Evolutionary conservation across 2,329 filamentous ascomycete genomes (phyloP), one percentile per base, ranked within the genome.

Genomic region (Huntiella omanensis): DNA sequence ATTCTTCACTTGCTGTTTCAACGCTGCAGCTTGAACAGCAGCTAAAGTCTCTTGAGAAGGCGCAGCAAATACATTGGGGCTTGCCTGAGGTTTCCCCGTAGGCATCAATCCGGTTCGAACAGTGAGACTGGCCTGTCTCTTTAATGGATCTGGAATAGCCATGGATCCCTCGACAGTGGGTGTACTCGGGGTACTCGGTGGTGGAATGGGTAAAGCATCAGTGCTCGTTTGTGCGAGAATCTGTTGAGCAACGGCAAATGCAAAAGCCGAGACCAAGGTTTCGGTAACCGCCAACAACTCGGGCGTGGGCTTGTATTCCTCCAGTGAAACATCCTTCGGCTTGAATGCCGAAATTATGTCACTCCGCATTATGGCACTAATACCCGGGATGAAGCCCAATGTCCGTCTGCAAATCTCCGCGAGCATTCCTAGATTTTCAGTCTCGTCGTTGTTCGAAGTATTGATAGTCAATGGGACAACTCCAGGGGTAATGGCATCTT

Each of bases 381-480:
- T 78, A 35, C 80, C 74, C 1, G 83, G 80, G 34, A 96, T 80
- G 54, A 95, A 96, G 51, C 83, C 79, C 7, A 91, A 70, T 1
- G 85, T 79, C 49, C 87, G 73, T 50, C 77, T 77, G 57, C 86
- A 93, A 22, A 95, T 75, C 56, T 96, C 86, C 1, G 84, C 81
- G n/a, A 95, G 70, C 51, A 86, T 75, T 7, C 73, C 65, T 17
- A 95, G 62, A 54, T 93, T 81, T 58, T 93, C 85, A 1, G 69
- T 59, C 50, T 82, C 79, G 37, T 77, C 72, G 11, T 38, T 46
- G n/a, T 43, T 28, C 1, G 28, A 11, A 10, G 48, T 44, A 7
- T 42, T 12, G 58, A 49, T 46, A 4, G 42, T 40, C 28, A 49
- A 35, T 1, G 73, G 69, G 1, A 73, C 71, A 3, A 75, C 70